Evolutionary conservation across 2,329 filamentous ascomycete genomes (phyloP).

Genomic region (Beauveria sp.): DNA sequence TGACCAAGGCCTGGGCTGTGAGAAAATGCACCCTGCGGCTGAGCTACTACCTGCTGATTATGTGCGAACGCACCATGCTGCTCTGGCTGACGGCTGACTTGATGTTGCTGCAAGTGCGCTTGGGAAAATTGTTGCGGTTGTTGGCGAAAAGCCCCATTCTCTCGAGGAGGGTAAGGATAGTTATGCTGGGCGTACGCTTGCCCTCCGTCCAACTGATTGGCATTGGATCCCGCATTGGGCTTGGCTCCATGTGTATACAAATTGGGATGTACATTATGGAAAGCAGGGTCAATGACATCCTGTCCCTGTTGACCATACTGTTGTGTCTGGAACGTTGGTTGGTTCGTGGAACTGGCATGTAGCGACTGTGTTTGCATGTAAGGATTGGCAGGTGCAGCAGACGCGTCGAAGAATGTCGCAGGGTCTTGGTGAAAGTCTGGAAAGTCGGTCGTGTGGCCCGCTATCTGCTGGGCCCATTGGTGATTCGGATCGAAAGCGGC

Average conservation of each 20-base stretch:
- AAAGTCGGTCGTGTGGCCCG: slow-evolving; percentile 25
- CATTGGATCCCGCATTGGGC: slow-evolving; percentile 20
- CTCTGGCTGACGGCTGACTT: slow-evolving; percentile 13
- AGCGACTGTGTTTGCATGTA: slow-evolving; percentile 22
- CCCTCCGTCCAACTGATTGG: slow-evolving; percentile 24
- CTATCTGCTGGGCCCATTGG: slow-evolving; percentile 29
- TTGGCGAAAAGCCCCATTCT: slow-evolving; percentile 23
- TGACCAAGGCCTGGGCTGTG: slow-evolving; percentile 18
- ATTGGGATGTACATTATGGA: slow-evolving; percentile 29
- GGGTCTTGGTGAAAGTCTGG: slow-evolving; percentile 25
- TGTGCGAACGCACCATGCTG: slow-evolving; percentile 13
- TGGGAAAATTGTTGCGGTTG: slow-evolving; percentile 13
- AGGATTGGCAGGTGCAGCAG: slow-evolving; percentile 23
- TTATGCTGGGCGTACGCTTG: slow-evolving; percentile 26
- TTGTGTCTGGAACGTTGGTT: slow-evolving; percentile 25
- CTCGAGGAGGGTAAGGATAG: slow-evolving; percentile 26
- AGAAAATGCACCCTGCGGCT: slow-evolving; percentile 4
- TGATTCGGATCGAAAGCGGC: slow-evolving; percentile 32
- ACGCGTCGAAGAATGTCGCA: slow-evolving; percentile 26
- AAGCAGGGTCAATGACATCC: slow-evolving; percentile 30
- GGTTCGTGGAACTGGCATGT: slow-evolving; percentile 21
- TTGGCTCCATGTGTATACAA: slow-evolving; percentile 30
- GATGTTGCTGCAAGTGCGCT: slow-evolving; percentile 14
- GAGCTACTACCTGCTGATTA: slow-evolving; percentile 18
- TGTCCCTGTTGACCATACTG: slow-evolving; percentile 26